These are phyloP conservation scores for Mycena citricolor DNA, from an alignment of 1,284 basidiomycete genomes.

Conservation along the genomic window DNA sequence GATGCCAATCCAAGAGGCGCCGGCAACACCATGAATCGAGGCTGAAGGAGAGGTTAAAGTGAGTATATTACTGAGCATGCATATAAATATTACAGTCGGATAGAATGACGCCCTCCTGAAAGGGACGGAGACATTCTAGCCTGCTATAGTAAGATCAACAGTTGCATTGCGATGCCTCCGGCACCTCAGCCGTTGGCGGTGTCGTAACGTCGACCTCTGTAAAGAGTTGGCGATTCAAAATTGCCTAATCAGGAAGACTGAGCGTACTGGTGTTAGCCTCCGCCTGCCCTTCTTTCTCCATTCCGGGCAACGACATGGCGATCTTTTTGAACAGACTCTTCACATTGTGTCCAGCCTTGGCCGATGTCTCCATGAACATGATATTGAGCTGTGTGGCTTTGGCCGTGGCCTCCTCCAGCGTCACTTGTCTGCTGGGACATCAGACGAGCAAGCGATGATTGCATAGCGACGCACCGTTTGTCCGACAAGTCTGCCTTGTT, in stretches of 20 bases:
- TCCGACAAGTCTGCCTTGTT: slow-evolving; percentile 98
- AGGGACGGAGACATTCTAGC: slow-evolving; percentile 2
- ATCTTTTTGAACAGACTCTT: slow-evolving; percentile 99
- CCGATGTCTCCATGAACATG: slow-evolving; percentile 99
- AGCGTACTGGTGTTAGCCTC: slow-evolving; percentile 73
- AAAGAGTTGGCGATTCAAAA: slow-evolving; percentile 16
- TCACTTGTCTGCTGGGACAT: slow-evolving; percentile 79
- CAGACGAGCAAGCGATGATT: slow-evolving; percentile 21
- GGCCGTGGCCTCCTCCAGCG: slow-evolving; percentile 93
- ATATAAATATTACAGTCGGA: slow-evolving; percentile 17
- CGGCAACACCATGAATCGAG: slow-evolving; percentile 95
- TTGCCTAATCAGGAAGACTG: slow-evolving; percentile 2
- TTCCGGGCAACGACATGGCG: slow-evolving; percentile 95
- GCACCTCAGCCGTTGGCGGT: slow-evolving; percentile 59
- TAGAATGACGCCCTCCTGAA: slow-evolving; percentile 16
- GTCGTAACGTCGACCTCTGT: slow-evolving; percentile 82
- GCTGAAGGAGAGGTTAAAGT: slow-evolving; percentile 40
- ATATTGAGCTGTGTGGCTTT: slow-evolving; percentile 92
- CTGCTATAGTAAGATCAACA: slow-evolving; percentile 44
- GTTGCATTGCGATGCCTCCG: slow-evolving; percentile 76
- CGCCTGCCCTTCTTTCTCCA: slow-evolving; percentile 79
- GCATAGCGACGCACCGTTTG: slow-evolving; percentile 62
- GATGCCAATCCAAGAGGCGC: slow-evolving; percentile 81
- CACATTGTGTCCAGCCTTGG: slow-evolving; percentile 99
- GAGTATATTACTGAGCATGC: slow-evolving; percentile 13